Base-by-base conservation (phyloP, 805 yeast genomes). In the Hanseniaspora vineae region DNA sequence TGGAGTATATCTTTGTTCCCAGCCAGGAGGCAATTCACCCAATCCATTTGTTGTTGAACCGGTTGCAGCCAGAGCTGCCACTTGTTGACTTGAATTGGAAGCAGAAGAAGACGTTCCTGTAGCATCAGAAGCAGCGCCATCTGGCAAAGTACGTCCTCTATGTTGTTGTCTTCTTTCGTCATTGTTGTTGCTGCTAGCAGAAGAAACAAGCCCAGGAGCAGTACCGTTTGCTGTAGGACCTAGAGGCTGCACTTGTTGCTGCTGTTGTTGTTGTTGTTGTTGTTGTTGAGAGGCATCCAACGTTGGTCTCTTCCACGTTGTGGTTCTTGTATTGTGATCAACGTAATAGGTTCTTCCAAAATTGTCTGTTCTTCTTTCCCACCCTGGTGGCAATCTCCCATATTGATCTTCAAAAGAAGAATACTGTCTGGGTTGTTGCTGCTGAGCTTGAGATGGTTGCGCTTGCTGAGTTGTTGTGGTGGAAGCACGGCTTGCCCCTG, bases 241-340 rank as follows among this genome's bases (percentile, higher is more conserved):
- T 44, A 3, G 46, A 11, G 18, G 40, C 32, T 32, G 45, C 95
- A 15, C 77, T 69, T 61, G 87, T 31, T 10, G 32, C 96, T 23
- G 29, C 8, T 23, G 29, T 23, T 23, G 29, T 31, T 10, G 32
- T 96, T 23, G 29, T 23, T 23, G 29, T 23, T 23, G 29, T 33
- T 33, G 37, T 13, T 13, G 37, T 33, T 33, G 37, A 40, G 80
- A 71, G 59, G 84, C 86, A 47, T 83, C 90, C 54, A 80, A 63
- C 2, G 92, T 80, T 31, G 99, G 99, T 58, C 99, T 77, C 58
- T 84, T 88, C 99, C 99, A 92, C n/a, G 98, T 90, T 9, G 99
- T 92, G 9, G 96, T 85, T 67, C 97, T 80, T 18, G 96, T 85
- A 65, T 90, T 88, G 68, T 92, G 99, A 67, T 92, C 99, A 35